Evolutionary conservation across 2,329 filamentous ascomycete genomes (phyloP).

Genomic region (Botrytis elliptica): DNA sequence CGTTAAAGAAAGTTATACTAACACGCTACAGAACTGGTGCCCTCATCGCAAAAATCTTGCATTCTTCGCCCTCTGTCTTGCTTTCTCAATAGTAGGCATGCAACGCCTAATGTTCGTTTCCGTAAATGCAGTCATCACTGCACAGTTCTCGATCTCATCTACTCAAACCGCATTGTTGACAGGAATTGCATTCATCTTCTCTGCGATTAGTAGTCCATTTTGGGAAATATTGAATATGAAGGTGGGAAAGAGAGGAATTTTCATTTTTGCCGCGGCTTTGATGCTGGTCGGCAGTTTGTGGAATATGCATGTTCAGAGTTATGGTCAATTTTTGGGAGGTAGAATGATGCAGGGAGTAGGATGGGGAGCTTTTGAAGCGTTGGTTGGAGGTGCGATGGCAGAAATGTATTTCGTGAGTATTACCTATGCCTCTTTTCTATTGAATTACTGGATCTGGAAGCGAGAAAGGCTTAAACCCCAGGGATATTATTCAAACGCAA

Average conservation of each 20-base stretch:
- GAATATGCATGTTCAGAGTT: constrained; percentile 48
- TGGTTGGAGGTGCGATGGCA: constrained; percentile 53
- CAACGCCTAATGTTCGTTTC: constrained; percentile 55
- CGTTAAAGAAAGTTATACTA: background rate
- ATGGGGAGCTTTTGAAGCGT: constrained; percentile 58
- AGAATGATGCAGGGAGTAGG: constrained; percentile 56
- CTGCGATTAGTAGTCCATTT: constrained; percentile 46
- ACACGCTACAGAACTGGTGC: constrained; percentile 52
- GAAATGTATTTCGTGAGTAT: constrained; percentile 56
- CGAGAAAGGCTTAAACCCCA: background rate
- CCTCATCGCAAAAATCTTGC: constrained; percentile 54
- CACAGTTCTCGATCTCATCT: constrained; percentile 47
- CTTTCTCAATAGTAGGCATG: constrained; percentile 48
- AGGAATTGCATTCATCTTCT: constrained; percentile 52
- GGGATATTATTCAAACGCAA: background rate
- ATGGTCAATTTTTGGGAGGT: constrained; percentile 50
- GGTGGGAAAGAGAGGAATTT: constrained; percentile 54
- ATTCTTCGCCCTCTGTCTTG: constrained; percentile 48
- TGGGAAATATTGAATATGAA: constrained; percentile 47
- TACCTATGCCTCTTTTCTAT: background rate
- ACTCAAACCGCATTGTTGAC: constrained; percentile 51
- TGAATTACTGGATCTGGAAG: background rate
- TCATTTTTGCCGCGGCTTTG: constrained; percentile 47
- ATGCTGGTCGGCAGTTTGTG: constrained; percentile 52
- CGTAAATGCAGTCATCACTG: constrained; percentile 47